Conservation (phyloP, 208 protist species). For the Borovskyia barvae region DNA sequence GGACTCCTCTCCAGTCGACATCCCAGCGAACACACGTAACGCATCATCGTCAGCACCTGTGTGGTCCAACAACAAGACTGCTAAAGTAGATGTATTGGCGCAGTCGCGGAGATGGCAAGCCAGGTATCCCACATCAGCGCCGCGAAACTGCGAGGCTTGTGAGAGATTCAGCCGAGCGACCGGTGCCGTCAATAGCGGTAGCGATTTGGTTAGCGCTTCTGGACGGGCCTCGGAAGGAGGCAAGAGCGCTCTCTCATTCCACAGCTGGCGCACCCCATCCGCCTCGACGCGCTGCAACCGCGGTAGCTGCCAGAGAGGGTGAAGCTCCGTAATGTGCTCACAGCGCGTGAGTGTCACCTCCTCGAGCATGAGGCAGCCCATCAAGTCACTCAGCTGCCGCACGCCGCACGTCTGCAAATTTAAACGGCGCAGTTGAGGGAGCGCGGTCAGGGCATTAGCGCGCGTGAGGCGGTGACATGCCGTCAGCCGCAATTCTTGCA, state of each 20-base stretch:
- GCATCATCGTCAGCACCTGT: constrained; percentile 9
- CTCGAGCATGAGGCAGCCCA: constrained; percentile 14
- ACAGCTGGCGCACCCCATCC: constrained; percentile 5
- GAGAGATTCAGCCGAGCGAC: constrained; percentile 14
- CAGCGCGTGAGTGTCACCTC: constrained; percentile 18
- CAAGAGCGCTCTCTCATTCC: background rate
- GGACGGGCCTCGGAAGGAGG: background rate
- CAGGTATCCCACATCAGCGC: constrained; percentile 8
- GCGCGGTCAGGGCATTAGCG: constrained; percentile 5
- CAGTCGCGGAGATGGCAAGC: background rate
- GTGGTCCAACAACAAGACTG: constrained; percentile 12
- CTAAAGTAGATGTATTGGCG: background rate
- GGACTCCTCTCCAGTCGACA: background rate
- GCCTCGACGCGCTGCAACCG: constrained; percentile 20
- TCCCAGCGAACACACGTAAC: constrained; percentile 6
- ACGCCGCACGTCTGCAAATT: constrained; percentile 18
- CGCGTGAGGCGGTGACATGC: constrained; percentile 18
- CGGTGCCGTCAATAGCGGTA: background rate
- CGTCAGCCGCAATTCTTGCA: constrained; percentile 17
- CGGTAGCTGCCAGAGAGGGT: constrained; percentile 21
- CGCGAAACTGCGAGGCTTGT: constrained; percentile 4
- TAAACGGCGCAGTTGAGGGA: constrained; percentile 16
- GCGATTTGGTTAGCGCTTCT: background rate
- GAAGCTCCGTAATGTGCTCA: background rate
- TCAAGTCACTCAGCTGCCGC: background rate